Evolutionary conservation across 306 rosid species (phyloP).

Genomic region (Corylus avellana): DNA sequence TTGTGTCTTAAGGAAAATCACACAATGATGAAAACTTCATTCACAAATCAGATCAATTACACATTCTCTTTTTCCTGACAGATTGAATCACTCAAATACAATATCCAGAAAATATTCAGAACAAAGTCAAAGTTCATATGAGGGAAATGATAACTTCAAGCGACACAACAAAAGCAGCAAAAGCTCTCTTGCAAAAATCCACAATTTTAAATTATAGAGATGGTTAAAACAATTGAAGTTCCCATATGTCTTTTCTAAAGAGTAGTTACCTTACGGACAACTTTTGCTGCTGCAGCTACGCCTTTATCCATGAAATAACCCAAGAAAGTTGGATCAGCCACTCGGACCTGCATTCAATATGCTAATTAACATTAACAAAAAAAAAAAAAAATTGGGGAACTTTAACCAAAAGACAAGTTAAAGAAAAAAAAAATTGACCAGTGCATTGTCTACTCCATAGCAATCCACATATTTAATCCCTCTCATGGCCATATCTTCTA

Average conservation of each 20-base stretch:
- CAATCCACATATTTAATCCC: constrained; percentile 94
- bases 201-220: neutral
- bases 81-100: neutral
- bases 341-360: constrained; percentile 80
- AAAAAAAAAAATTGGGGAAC: constrained; percentile 22
- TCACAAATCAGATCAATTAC: neutral
- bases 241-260: neutral
- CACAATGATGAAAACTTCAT: neutral
- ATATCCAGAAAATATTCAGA: neutral
- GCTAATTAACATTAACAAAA: constrained; percentile 33
- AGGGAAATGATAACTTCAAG: neutral
- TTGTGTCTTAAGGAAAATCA: neutral
- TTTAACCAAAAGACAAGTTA: constrained; percentile 21
- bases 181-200: neutral
- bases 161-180: neutral
- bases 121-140: neutral
- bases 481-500: constrained; percentile 90
- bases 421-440: constrained; percentile 51
- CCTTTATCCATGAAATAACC: constrained; percentile 97
- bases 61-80: neutral
- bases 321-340: constrained; percentile 91
- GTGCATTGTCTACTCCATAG: constrained; percentile 96
- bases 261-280: constrained; percentile 87
- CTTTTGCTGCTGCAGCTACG: constrained; percentile 93
- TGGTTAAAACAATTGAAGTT: neutral